Conservation (phyloP, 306 rosid species). For the Pyrus bretschneideri region DNA sequence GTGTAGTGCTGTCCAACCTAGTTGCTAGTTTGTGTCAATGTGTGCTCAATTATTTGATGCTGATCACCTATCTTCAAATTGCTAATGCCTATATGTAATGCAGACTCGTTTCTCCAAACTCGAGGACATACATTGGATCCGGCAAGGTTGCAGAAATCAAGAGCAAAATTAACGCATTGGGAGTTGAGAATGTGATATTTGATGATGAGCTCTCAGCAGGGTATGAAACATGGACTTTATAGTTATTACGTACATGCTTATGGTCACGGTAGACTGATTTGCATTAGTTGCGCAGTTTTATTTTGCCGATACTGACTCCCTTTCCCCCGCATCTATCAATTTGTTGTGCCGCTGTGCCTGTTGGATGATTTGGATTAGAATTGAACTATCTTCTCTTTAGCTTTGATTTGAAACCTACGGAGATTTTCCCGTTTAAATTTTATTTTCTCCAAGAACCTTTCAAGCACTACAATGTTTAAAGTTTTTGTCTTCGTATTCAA, state of each 20-base stretch:
- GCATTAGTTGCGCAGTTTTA: neutral
- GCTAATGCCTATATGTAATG: conserved; percentile 15
- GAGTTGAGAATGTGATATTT: conserved; percentile 70
- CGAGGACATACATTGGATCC: conserved; percentile 93
- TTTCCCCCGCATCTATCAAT: neutral
- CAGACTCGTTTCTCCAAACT: conserved; percentile 77
- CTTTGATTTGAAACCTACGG: too few relatives aligned
- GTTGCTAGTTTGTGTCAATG: neutral
- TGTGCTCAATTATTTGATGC: neutral
- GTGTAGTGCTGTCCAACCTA: neutral
- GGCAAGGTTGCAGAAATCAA: conserved; percentile 93
- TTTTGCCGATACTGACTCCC: neutral
- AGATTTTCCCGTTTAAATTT: too few relatives aligned
- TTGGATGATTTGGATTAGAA: neutral
- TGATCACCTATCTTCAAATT: conserved; percentile 4
- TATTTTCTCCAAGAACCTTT: too few relatives aligned
- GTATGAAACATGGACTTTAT: conserved; percentile 26
- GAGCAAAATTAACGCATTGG: conserved; percentile 75
- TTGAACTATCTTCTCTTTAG: neutral
- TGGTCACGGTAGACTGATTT: neutral
- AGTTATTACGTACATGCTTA: conserved; percentile 10
- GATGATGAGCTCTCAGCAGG: conserved; percentile 97
- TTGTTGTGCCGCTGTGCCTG: conserved; percentile 7
- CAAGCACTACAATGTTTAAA: too few relatives aligned
- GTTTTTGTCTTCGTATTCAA: neutral